These are phyloP conservation scores for Geotrichum reessii DNA, from an alignment of 1,139 yeast genomes.

Conservation along the genomic window DNA sequence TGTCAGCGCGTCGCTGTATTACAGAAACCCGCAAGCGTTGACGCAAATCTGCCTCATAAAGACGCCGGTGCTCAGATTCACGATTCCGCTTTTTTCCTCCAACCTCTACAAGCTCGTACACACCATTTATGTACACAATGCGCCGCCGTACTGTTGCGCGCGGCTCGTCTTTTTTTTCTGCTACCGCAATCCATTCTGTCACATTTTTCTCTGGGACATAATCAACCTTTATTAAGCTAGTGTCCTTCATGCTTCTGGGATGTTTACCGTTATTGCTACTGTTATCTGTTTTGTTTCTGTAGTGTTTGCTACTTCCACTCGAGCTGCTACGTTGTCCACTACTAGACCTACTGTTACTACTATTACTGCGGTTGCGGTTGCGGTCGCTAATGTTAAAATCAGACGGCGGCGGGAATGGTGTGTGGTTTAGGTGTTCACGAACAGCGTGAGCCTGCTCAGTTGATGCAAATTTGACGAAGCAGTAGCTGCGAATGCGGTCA, in stretches of 20 bases:
- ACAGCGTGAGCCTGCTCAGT: neutral
- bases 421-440: neutral
- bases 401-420: neutral
- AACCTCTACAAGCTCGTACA: neutral
- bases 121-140: neutral
- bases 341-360: neutral
- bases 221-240: constrained; percentile 12
- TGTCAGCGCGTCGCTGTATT: neutral
- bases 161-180: constrained; percentile 9
- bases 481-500: constrained; percentile 14
- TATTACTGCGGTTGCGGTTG: neutral
- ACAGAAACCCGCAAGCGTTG: neutral
- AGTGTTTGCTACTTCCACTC: neutral
- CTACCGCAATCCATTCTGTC: constrained; percentile 13
- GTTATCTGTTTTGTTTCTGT: neutral
- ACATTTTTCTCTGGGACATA: constrained; percentile 13
- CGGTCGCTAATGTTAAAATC: neutral
- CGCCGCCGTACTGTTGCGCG: constrained; percentile 13
- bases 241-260: constrained; percentile 2
- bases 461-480: constrained; percentile 11
- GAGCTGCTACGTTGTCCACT: neutral
- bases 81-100: neutral
- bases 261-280: neutral
- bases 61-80: neutral
- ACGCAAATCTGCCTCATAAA: neutral